phyloP scores from a whole-genome alignment of 495 filamentous ascomycete genomes.

The Tuber borchii region DNA sequence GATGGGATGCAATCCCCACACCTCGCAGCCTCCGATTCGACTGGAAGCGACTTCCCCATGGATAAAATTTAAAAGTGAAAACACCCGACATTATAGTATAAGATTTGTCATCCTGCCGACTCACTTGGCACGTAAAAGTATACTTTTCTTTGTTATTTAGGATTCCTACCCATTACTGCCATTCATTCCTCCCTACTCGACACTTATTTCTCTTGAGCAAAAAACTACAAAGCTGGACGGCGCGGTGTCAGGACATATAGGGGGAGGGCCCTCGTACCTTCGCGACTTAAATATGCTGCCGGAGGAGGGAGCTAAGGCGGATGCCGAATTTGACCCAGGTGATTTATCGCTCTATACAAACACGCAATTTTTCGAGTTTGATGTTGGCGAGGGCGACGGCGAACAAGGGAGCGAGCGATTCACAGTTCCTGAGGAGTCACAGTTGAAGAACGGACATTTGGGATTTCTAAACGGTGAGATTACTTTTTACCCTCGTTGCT shows the following conservation, averaged over 20 bases:
- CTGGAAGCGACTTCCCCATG: not conserved
- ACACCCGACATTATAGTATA: not conserved
- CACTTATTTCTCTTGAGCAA: not conserved
- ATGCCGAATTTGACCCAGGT: conserved; percentile 59
- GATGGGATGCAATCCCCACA: not conserved
- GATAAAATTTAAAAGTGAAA: not conserved
- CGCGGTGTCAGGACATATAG: conserved; percentile 60
- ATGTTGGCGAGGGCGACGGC: conserved; percentile 46
- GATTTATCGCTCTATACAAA: conserved; percentile 90
- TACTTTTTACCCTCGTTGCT: conserved; percentile 10
- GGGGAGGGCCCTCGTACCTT: conserved; percentile 74
- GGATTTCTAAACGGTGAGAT: conserved; percentile 35
- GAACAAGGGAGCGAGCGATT: conserved; percentile 16
- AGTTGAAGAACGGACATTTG: conserved; percentile 28
- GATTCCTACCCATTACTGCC: not conserved
- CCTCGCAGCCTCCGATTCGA: not conserved
- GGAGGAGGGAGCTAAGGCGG: conserved; percentile 59
- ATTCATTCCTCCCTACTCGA: not conserved
- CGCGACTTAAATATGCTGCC: conserved; percentile 74
- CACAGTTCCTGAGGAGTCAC: conserved; percentile 22
- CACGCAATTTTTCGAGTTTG: conserved; percentile 87
- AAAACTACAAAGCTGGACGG: not conserved
- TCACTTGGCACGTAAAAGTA: not conserved
- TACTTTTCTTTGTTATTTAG: not conserved
- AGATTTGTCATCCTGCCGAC: not conserved